Evolutionary conservation across 176 grass and related monocot genomes (phyloP).

Genomic region (Coix lacrymajobi): DNA sequence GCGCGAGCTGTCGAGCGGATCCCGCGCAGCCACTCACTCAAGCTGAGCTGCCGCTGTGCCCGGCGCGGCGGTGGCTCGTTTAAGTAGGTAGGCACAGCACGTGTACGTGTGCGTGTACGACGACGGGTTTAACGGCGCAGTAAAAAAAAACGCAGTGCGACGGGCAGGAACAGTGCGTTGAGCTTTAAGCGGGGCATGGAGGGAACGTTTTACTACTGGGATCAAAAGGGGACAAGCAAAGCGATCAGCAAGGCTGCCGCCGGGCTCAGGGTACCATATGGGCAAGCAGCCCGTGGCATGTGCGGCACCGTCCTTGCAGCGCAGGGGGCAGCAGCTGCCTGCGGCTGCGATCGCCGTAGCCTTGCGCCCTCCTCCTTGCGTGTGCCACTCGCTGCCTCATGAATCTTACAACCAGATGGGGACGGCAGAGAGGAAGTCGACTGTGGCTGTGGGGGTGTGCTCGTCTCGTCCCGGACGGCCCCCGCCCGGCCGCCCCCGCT

Average conservation of each 20-base stretch:
- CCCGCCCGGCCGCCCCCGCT: neutral
- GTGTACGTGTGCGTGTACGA: neutral
- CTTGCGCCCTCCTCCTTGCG: neutral
- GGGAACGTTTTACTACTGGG: constrained; percentile 35
- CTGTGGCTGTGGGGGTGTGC: too few relatives aligned
- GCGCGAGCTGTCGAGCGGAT: constrained; percentile 28
- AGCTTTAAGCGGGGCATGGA: neutral
- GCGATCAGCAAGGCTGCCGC: constrained; percentile 21
- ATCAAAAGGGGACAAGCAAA: constrained; percentile 22
- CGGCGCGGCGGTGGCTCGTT: neutral
- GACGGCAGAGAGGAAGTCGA: neutral
- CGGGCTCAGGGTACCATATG: constrained; percentile 1
- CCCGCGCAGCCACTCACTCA: neutral
- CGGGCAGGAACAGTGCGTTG: neutral
- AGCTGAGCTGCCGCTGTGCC: neutral
- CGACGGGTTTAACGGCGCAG: constrained; percentile 2
- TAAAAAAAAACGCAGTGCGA: neutral
- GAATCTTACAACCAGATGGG: neutral
- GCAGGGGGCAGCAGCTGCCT: neutral
- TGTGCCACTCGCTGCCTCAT: neutral
- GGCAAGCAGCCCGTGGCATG: constrained; percentile 29
- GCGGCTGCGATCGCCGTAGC: neutral
- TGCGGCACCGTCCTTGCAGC: neutral
- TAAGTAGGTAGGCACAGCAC: neutral
- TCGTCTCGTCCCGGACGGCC: too few relatives aligned